These are phyloP conservation scores for Penicillium soppii DNA, from an alignment of 495 filamentous ascomycete genomes.

Conservation along the genomic window DNA sequence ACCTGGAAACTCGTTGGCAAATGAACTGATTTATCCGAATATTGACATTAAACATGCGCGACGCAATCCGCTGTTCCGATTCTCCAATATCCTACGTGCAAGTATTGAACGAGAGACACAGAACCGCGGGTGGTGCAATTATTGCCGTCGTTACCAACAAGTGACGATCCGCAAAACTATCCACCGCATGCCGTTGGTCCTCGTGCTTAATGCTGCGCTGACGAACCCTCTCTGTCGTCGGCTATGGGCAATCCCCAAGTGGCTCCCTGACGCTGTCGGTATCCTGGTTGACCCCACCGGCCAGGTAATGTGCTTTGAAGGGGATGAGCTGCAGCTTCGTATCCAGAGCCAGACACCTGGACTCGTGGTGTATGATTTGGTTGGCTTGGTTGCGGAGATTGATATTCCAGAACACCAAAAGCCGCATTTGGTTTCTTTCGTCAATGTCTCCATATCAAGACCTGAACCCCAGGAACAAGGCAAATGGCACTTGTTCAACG, in stretches of 20 bases:
- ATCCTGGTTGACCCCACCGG: conserved; percentile 71
- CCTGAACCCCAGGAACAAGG: conserved; percentile 51
- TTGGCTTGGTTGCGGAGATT: conserved; percentile 88
- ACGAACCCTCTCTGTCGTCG: conserved; percentile 68
- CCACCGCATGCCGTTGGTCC: conserved; percentile 71
- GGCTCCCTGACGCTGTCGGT: conserved; percentile 90
- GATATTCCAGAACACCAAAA: conserved; percentile 79
- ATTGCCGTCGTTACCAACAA: conserved; percentile 82
- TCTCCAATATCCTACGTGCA: conserved; percentile 80
- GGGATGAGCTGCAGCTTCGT: conserved; percentile 65
- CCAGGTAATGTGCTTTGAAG: conserved; percentile 87
- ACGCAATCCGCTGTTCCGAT: conserved; percentile 58
- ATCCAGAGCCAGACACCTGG: conserved; percentile 60
- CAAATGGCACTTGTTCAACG: conserved; percentile 95
- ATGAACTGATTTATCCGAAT: conserved; percentile 79
- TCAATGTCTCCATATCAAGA: conserved; percentile 79
- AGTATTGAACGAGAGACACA: conserved; percentile 83
- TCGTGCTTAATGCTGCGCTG: conserved; percentile 81
- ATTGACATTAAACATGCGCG: conserved; percentile 46
- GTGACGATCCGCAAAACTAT: conserved; percentile 77
- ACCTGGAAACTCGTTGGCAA: conserved; percentile 67
- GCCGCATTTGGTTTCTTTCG: conserved; percentile 84
- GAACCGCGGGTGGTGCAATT: conserved; percentile 84
- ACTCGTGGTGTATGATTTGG: conserved; percentile 83
- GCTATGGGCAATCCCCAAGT: conserved; percentile 82